Base-by-base conservation (phyloP, 345 rosid species). In the Melaleuca quinquenervia region DNA sequence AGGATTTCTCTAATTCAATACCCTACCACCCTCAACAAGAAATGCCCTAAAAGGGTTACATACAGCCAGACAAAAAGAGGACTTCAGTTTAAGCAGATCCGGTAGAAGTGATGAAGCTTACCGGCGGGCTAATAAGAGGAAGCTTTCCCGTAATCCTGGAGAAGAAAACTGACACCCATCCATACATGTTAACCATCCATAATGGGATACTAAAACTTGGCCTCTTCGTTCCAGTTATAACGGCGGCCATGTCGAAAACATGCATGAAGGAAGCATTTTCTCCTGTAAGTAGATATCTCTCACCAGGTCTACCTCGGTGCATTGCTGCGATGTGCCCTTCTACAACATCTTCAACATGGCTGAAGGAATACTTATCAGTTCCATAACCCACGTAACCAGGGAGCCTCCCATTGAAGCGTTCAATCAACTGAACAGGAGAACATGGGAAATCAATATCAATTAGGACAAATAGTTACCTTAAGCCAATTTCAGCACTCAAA, bases 61-160 rank as follows among this genome's bases (percentile, higher is more conserved):
- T 10, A 70, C 48, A 70, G 13, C 78, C 78, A 70, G 45, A 70
- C 48, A 70, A 32, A 70, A 24, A 32, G 45, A 64, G 24, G 48
- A 70, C 48, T 70, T 70, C 80, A 70, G 80, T 70, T 70, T 70
- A 36, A 70, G 48, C 80, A 70, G 48, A 70, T 70, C 3, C 2
- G 10, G 80, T 36, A 36, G 50, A 27, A 36, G 49, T 7, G 24
- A 84, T 7, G 1, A 83, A 83, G 50, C 93, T 85, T 91, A 97
- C 99, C 87, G 99, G 97, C 82, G 96, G 98, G 85, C 97, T 95
- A 82, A 96, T 89, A 20, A 93, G 90, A 64, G 99, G 98, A 88
- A 95, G 98, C 90, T 93, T 96, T 88, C 99, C 97, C 0, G 96
- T 94, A 49, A 97, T 85, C 74, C 93, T 93, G 86, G 93, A 91